Base-by-base conservation (phyloP, 495 filamentous ascomycete genomes). In the Aspergillus bertholletiae region DNA sequence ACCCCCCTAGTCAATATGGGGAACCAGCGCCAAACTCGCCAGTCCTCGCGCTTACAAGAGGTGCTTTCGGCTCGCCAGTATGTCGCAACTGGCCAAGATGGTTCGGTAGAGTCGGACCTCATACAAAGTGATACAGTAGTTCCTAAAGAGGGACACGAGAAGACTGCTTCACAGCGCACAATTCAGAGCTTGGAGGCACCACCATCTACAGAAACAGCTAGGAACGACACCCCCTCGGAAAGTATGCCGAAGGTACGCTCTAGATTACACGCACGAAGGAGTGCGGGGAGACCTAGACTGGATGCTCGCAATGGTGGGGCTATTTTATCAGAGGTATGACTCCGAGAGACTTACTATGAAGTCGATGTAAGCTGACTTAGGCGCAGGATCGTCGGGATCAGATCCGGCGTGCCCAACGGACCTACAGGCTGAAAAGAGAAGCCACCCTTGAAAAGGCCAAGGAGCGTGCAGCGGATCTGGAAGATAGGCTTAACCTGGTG, bases 341-440 rank as follows among this genome's bases (percentile, higher is more conserved):
- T 12, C 7, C 13, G 27, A 12, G 9, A 7, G 30, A 7, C 2
- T 12, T 9, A 2, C 8, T 32, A 12, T 9, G 7, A 32, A 40
- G 17, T 17, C 18, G 18, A 3, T 40, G 37, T 40, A 40, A 40
- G 37, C 37, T 40, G n/a, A 40, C 7, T 40, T 40, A n/a, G 34
- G 12, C n/a, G 18, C 18, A 40, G 37, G 53, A 62, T 37, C 85
- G 90, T 41, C 80, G 90, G 48, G 90, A 84, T 7, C 90, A 95
- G 70, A 89, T 95, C 51, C 84, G 90, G 26, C 80, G 92, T 48
- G 90, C 90, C 13, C 90, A 95, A 59, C 77, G 86, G 44, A 89
- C 88, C 5, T 93, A 94, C 61, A 82, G 90, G 23, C 79, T 86
- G 57, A 84, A 89, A n/a, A 93, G 92, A 66, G 90, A 95, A 61